Evolutionary conservation across 768 basidiomycete genomes (phyloP).

Genomic region (Tulasnella calospora): DNA sequence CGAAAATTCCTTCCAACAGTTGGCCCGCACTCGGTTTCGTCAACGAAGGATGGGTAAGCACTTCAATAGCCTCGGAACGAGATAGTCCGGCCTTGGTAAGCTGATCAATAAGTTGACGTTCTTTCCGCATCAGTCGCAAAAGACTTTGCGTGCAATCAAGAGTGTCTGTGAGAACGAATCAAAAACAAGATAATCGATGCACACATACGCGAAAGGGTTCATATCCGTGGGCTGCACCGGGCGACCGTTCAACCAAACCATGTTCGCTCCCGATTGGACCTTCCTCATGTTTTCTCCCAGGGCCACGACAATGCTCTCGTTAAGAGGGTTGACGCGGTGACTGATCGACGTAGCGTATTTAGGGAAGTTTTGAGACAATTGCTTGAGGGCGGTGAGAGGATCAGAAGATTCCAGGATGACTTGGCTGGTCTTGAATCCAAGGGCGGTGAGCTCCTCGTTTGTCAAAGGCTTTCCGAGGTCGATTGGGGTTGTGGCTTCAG

Average conservation of each 20-base stretch:
- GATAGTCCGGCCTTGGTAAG: conserved; percentile 60
- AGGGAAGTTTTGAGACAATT: conserved; percentile 84
- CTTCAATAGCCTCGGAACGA: conserved; percentile 59
- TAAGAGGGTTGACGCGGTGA: conserved; percentile 54
- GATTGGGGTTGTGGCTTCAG: conserved; percentile 2
- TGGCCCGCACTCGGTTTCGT: conserved; percentile 46
- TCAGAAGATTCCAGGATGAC: conserved; percentile 60
- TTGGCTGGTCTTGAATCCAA: conserved; percentile 71
- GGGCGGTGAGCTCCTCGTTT: conserved; percentile 52
- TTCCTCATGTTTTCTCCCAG: conserved; percentile 53
- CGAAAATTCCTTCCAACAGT: conserved; percentile 70
- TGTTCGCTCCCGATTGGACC: conserved; percentile 49
- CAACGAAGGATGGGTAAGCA: conserved; percentile 65
- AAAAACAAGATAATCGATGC: not conserved
- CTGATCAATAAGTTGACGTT: conserved; percentile 56
- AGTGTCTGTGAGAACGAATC: not conserved
- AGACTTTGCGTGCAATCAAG: conserved; percentile 42
- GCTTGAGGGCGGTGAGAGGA: conserved; percentile 54
- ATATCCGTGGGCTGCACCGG: conserved; percentile 56
- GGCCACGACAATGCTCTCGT: conserved; percentile 50
- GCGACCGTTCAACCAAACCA: conserved; percentile 80
- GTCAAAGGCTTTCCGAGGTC: conserved; percentile 43
- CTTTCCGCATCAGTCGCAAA: conserved; percentile 65
- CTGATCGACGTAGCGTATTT: conserved; percentile 72
- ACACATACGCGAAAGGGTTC: conserved; percentile 57